Evolutionary conservation across 495 filamentous ascomycete species (phyloP).

Genomic region (Astrothelium subdiscretum): DNA sequence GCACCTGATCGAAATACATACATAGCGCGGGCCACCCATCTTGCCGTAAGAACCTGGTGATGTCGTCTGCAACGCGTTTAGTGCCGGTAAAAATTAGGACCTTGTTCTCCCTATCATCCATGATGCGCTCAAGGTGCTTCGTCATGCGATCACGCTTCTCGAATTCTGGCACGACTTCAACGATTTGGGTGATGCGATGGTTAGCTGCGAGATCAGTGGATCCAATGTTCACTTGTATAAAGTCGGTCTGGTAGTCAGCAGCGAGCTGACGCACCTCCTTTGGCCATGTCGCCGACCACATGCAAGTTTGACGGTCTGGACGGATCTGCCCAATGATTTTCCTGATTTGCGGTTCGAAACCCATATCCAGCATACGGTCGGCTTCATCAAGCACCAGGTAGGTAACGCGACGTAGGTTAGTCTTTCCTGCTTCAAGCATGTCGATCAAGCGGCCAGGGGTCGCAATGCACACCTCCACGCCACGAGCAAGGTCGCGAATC

Average conservation of each 20-base stretch:
- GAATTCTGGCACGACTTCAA: slow-evolving; percentile 88
- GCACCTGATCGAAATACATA: slow-evolving; percentile 37
- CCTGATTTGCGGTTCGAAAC: slow-evolving; percentile 80
- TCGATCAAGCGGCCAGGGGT: slow-evolving; percentile 96
- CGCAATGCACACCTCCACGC: slow-evolving; percentile 86
- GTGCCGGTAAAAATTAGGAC: slow-evolving; percentile 93
- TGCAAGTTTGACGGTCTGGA: slow-evolving; percentile 96
- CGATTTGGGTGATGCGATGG: slow-evolving; percentile 94
- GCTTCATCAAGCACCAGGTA: slow-evolving; percentile 86
- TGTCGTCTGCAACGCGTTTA: slow-evolving; percentile 96
- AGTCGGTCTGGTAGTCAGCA: slow-evolving; percentile 88
- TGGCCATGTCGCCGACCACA: slow-evolving; percentile 99
- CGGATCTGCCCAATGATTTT: slow-evolving; percentile 97
- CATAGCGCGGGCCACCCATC: slow-evolving; percentile 98
- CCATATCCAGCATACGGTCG: slow-evolving; percentile 87
- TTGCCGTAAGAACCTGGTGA: slow-evolving; percentile 95
- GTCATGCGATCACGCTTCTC: slow-evolving; percentile 97
- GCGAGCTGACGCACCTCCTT: slow-evolving; percentile 96
- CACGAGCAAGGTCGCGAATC: slow-evolving; percentile 81
- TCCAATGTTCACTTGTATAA: slow-evolving; percentile 98
- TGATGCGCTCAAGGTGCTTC: slow-evolving; percentile 96
- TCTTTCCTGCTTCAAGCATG: slow-evolving; percentile 95
- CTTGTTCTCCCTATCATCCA: slow-evolving; percentile 92
- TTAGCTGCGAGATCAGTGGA: slow-evolving; percentile 95
- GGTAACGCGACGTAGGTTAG: slow-evolving; percentile 94